Percentiles rank a stretch among this genome's conserved stretches.
Conservation (phyloP, 768 basidiomycete species). For the Dacryopinax spathularia region DNA sequence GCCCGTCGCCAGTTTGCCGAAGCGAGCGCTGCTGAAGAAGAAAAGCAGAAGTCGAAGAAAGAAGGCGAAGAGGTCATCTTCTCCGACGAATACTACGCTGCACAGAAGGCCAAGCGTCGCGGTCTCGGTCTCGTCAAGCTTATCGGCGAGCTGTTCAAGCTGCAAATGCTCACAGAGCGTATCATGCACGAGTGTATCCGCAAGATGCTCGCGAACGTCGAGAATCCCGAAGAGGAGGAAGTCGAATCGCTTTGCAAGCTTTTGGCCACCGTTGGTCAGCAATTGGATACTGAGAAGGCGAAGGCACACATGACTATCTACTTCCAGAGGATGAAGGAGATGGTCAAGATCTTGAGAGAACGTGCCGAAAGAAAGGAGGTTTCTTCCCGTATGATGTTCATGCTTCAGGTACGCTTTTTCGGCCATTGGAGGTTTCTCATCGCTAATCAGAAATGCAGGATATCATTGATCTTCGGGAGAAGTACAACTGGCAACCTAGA, state of each 20-base stretch:
- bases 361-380: conserved; percentile 33
- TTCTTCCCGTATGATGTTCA: conserved; percentile 80
- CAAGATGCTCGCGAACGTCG: conserved; percentile 83
- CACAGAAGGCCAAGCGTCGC: conserved; percentile 92
- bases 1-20: conserved; percentile 74
- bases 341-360: conserved; percentile 41
- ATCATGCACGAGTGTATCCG: conserved; percentile 99
- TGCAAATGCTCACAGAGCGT: conserved; percentile 94
- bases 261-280: conserved; percentile 70
- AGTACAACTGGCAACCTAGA: conserved; percentile 61
- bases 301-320: conserved; percentile 82
- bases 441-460: conserved; percentile 64
- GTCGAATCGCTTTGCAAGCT: conserved; percentile 93
- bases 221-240: conserved; percentile 94
- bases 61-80: conserved; percentile 63
- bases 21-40: conserved; percentile 35
- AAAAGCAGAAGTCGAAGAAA: conserved; percentile 31
- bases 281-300: conserved; percentile 69
- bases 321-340: conserved; percentile 77
- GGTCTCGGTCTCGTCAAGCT: conserved; percentile 95
- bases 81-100: conserved; percentile 91
- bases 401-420: conserved; percentile 63
- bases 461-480: conserved; percentile 68
- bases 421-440: not conserved
- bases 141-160: conserved; percentile 95